These are phyloP conservation scores for Sugiyamaella floridensis DNA, from an alignment of 805 yeast genomes.

Conservation along the genomic window DNA sequence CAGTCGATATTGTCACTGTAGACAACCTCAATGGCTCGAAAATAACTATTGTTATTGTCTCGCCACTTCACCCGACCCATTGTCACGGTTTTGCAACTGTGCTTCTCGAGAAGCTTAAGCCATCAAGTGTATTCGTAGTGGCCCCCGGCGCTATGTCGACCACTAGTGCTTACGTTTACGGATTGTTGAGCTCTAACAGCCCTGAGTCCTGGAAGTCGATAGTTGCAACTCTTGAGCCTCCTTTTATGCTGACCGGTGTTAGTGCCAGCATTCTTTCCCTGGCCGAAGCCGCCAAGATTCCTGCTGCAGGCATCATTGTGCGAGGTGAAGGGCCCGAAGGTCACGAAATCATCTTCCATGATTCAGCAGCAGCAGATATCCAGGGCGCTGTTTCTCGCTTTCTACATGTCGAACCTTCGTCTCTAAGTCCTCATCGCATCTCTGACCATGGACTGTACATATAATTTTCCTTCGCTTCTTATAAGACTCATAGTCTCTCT, in stretches of 20 bases:
- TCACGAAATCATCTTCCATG: slow-evolving; percentile 23
- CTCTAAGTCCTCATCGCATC: neutral
- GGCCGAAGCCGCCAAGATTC: slow-evolving; percentile 18
- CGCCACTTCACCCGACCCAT: slow-evolving; percentile 13
- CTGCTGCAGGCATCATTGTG: slow-evolving; percentile 25
- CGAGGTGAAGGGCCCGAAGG: slow-evolving; percentile 29
- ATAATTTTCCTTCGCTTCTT: neutral
- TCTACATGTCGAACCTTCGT: neutral
- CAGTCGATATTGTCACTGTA: neutral
- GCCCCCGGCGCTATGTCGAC: slow-evolving; percentile 15
- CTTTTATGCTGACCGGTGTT: slow-evolving; percentile 27
- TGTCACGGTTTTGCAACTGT: slow-evolving; percentile 14
- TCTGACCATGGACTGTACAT: slow-evolving; percentile 4
- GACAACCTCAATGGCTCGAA: neutral
- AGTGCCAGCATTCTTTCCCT: slow-evolving; percentile 28
- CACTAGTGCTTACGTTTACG: slow-evolving; percentile 9
- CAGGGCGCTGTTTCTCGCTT: slow-evolving; percentile 3
- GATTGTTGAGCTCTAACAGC: neutral
- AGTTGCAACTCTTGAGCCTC: slow-evolving; percentile 24
- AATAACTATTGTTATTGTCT: slow-evolving; percentile 8
- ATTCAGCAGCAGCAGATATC: slow-evolving; percentile 6
- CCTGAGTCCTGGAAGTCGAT: neutral
- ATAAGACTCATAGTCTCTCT: neutral
- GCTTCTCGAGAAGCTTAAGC: slow-evolving; percentile 11
- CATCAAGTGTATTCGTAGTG: slow-evolving; percentile 7